phyloP scores from a whole-genome alignment of 495 filamentous ascomycete species.

The Xylaria scruposa region DNA sequence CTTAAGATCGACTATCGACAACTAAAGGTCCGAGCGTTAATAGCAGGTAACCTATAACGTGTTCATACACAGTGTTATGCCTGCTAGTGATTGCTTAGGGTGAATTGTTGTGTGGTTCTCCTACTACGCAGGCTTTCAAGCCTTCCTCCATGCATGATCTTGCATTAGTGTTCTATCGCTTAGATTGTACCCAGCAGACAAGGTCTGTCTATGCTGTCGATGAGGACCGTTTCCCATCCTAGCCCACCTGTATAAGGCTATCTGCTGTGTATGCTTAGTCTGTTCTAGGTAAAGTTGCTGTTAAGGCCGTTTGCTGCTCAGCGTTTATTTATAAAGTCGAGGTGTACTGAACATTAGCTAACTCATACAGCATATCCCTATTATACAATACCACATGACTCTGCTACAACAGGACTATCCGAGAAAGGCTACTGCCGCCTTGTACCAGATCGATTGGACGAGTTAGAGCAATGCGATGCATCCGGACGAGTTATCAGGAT shows the following conservation, averaged over 20 bases:
- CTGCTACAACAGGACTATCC: constrained; percentile 1
- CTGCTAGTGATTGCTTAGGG: not conserved
- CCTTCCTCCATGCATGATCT: constrained; percentile 6
- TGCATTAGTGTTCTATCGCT: constrained; percentile 21
- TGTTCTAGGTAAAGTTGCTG: not conserved
- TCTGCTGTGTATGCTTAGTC: not conserved
- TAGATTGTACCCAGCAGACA: not conserved
- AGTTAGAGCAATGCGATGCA: constrained; percentile 3
- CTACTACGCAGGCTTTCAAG: not conserved
- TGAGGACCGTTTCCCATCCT: not conserved
- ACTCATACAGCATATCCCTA: not conserved
- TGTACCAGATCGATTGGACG: constrained; percentile 5
- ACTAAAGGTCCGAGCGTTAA: constrained; percentile 21
- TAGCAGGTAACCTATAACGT: not conserved
- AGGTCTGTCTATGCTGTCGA: not conserved
- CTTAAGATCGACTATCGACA: not conserved
- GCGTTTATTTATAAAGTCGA: not conserved
- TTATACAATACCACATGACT: not conserved
- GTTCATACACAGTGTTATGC: not conserved
- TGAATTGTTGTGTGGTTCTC: not conserved
- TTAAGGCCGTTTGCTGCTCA: not conserved
- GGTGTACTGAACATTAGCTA: not conserved
- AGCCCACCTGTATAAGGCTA: not conserved
- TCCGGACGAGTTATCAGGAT: not conserved
- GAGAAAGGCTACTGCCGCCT: constrained; percentile 4